Evolutionary conservation across 1,284 basidiomycete genomes (phyloP), one percentile per base, ranked within the genome.

Genomic region (Microbotryum scabiosae): DNA sequence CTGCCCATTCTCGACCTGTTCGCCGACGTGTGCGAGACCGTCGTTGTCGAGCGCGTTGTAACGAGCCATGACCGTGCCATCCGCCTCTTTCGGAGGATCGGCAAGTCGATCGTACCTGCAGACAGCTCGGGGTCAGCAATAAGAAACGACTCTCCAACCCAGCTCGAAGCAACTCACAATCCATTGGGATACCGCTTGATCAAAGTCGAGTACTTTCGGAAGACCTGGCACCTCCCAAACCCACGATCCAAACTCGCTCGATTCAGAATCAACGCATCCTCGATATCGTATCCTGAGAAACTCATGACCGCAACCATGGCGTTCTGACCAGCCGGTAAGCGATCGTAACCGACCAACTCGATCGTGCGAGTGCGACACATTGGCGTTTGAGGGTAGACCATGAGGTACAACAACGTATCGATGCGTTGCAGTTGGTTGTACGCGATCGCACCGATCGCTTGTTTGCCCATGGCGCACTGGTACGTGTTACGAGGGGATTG

Each of bases 361-460:
- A 99, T 97, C 1, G 93, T 94, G 75, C 94, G 93, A 8, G 96
- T 97, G 78, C 97, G 97, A 65, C 97, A 94, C 93, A 99, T 97
- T 0, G 96, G 97, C 73, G 97, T 89, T 73, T 99, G 96, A 14
- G 96, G 96, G 71, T 99, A 99, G n/a, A 97, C 91, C 66, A 92
- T 89, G 56, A 99, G 82, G 77, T 99, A 98, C 26, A 98, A 81
- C n/a, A 99, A 81, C 1, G 96, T 99, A 76, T 99, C 96, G 74
- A 99, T 98, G 51, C 96, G 84, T 74, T 94, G 90, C 65, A 97
- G 84, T 75, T 98, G 96, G 75, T 99, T 99, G 78, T 94, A 97
- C 0, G 86, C 94, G 69, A 98, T 98, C 3, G 92, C 93, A n/a
- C 96, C 96, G 66, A 98, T 97, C 0, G 96, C 96, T 79, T 99